These are phyloP conservation scores for Stylosanthes scabra DNA, from an alignment of 331 rosid genomes.

Conservation along the genomic window DNA sequence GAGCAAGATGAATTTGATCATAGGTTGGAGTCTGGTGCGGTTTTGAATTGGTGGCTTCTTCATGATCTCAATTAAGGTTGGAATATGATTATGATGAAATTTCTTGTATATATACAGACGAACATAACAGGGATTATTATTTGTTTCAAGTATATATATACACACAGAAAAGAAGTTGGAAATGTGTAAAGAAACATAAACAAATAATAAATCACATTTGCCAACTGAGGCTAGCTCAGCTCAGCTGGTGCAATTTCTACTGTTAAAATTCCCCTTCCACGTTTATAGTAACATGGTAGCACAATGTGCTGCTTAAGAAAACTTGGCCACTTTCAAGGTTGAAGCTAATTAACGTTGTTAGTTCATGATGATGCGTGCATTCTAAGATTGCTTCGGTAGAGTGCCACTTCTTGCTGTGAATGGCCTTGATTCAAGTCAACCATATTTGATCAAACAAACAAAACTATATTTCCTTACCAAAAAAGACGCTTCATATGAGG, in stretches of 20 bases:
- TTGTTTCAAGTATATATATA: too few relatives aligned
- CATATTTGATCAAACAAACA: too few relatives aligned
- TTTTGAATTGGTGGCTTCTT: slow-evolving; percentile 27
- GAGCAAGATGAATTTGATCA: slow-evolving; percentile 46
- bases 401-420: too few relatives aligned
- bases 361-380: slow-evolving; percentile 2
- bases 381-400: too few relatives aligned
- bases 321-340: neutral
- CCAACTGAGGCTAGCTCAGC: too few relatives aligned
- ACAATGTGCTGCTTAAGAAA: slow-evolving; percentile 31
- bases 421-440: too few relatives aligned
- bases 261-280: too few relatives aligned
- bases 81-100: neutral
- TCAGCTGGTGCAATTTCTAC: too few relatives aligned
- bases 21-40: slow-evolving; percentile 39
- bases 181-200: neutral
- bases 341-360: neutral
- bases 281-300: neutral
- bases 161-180: neutral
- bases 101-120: slow-evolving; percentile 13
- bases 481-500: too few relatives aligned
- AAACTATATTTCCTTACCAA: too few relatives aligned
- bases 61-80: slow-evolving; percentile 49
- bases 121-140: neutral
- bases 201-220: too few relatives aligned